A percentile compares a stretch with the other conserved stretches of the same genome.
phyloP scores from a whole-genome alignment of 2,329 filamentous ascomycete genomes.

The Corynespora cassiicola region DNA sequence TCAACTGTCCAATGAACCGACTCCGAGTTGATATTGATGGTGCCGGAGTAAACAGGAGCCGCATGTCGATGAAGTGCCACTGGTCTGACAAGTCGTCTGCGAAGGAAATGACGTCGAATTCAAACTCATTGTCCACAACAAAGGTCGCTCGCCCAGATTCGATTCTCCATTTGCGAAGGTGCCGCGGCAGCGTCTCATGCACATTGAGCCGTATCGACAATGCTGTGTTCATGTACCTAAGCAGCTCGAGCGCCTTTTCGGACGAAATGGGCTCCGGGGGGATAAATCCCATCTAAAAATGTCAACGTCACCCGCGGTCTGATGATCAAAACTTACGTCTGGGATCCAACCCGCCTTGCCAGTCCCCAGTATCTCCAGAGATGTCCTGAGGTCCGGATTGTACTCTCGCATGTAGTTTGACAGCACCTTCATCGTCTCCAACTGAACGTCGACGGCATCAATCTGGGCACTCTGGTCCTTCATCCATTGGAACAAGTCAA shows the following conservation, averaged over 20 bases:
- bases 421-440: conserved; percentile 74
- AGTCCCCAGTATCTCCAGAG: conserved; percentile 81
- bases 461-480: conserved; percentile 37
- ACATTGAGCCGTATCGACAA: conserved; percentile 84
- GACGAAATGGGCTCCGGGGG: conserved; percentile 73
- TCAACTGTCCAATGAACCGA: conserved; percentile 69
- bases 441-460: conserved; percentile 61
- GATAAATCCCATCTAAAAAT: conserved; percentile 74
- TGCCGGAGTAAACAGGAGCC: conserved; percentile 78
- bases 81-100: conserved; percentile 83
- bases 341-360: conserved; percentile 81
- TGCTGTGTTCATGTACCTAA: conserved; percentile 83
- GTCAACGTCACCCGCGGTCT: not conserved
- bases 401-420: conserved; percentile 77
- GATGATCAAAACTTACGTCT: conserved; percentile 62
- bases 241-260: conserved; percentile 73
- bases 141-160: conserved; percentile 91
- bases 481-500: conserved; percentile 83
- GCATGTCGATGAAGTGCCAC: conserved; percentile 93
- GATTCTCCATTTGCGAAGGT: conserved; percentile 80
- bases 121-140: conserved; percentile 81
- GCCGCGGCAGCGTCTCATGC: conserved; percentile 80
- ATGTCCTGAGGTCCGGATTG: conserved; percentile 89
- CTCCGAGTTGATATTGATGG: conserved; percentile 64
- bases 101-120: conserved; percentile 89